Base-by-base conservation (phyloP, 257 asterid genomes). In the Solanum peruvianum region DNA sequence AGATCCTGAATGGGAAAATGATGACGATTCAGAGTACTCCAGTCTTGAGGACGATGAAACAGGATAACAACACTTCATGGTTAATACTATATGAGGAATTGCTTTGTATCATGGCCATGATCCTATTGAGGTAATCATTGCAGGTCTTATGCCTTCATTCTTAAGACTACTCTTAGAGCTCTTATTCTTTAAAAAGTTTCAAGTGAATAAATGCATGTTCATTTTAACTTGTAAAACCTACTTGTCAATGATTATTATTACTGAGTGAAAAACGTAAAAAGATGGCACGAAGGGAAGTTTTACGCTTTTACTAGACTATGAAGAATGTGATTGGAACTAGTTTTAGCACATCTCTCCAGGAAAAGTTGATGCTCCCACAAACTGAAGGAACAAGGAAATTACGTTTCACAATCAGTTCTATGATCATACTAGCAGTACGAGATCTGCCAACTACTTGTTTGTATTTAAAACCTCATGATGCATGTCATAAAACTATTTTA, bases 1-100 rank as follows among this genome's bases (percentile, higher is more conserved):
- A 29, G 95, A 93, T 75, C 86, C 91, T 33, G 92, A 89, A 76
- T 85, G 86, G 85, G 89, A 84, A 66, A 88, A 85, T 82, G 88
- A 33, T 69, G 92, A 92, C 16, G 90, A 84, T 62, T 49, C 81
- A 29, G 91, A 87, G 49, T 70, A 86, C 83, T 70, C 89, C 47
- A 37, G 56, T 60, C n/a, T 76, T 29, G 88, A 90, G 84, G 88
- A 78, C 70, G 18, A 69, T 27, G 83, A 49, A 6, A 85, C 82
- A 20, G 70, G 81, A 81, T 81, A 49, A 81, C 69, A 78, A 14
- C 27, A 49, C 62, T 11, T 29, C 45, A 49, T 49, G 69, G 45
- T 14, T 47, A 49, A 81, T 81, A 25, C 41, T 8, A 25, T 81
- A 29, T 3, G 69, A 29, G 69, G 45, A 81, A 49, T 31, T 47